These are phyloP conservation scores for Penicillium crystallinum DNA, from an alignment of 495 filamentous ascomycete genomes.

Conservation along the genomic window DNA sequence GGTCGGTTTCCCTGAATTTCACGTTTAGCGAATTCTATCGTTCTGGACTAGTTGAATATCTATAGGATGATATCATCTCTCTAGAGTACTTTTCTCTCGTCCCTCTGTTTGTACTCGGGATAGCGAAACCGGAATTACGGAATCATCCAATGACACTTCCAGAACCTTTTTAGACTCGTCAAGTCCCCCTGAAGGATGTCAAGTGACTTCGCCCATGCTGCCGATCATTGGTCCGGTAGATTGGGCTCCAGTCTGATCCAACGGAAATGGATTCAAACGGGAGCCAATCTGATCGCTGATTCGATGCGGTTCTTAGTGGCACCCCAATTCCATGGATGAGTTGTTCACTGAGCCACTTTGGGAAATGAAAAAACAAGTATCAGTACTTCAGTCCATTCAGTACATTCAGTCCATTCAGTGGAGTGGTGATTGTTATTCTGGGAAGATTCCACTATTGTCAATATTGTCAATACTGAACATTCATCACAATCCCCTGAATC, in stretches of 20 bases:
- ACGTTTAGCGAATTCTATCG: neutral
- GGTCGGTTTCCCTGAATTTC: neutral
- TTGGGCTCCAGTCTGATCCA: slow-evolving; percentile 2
- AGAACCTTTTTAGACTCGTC: slow-evolving; percentile 7
- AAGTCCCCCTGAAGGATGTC: slow-evolving; percentile 9
- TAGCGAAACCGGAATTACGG: too few species aligned
- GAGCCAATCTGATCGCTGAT: neutral
- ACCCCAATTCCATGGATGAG: neutral
- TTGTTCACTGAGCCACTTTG: neutral
- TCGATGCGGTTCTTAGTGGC: neutral
- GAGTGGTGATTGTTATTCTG: too few species aligned
- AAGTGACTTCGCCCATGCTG: slow-evolving; percentile 2
- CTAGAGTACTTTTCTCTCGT: too few species aligned
- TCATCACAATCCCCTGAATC: slow-evolving; percentile 8
- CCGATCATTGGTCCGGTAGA: slow-evolving; percentile 6
- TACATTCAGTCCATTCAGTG: too few species aligned
- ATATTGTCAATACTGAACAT: too few species aligned
- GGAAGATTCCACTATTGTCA: too few species aligned
- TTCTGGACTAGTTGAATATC: too few species aligned
- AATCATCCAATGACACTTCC: neutral
- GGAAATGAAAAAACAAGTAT: slow-evolving; percentile 8
- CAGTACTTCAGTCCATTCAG: too few species aligned
- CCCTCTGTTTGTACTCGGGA: too few species aligned
- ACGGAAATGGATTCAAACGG: slow-evolving; percentile 2
- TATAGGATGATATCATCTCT: too few species aligned